Evolutionary conservation across 371 early-diverging fungal genomes (phyloP), one percentile per base, ranked within the genome.

Genomic region (Chytridium lagenaria): DNA sequence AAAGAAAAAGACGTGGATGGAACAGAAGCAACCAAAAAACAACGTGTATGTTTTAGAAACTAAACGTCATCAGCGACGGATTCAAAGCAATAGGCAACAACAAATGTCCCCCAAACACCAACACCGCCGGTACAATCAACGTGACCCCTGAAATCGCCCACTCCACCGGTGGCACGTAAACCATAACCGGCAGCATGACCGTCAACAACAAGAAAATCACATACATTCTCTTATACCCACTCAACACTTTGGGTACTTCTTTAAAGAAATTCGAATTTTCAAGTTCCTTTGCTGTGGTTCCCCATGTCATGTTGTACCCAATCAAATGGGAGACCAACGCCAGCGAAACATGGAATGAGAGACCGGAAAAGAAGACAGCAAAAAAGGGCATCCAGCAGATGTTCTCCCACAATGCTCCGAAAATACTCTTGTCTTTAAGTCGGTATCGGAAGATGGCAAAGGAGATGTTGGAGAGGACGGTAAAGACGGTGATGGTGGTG

Each of bases 281-380:
- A 5, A 73, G 23, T 57, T 73, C 73, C 59, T 73, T 73, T 2
- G 61, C 38, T 30, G 73, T 73, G 19, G 73, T 33, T n/a, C 40
- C 37, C 74, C 74, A 73, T 16, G 23, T 22, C 74, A 73, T 73
- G 63, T 73, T 72, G 38, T 74, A 73, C 2, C 73, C 73, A 22
- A 73, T 38, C 59, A 73, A 73, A 33, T 73, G 73, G 12, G 74
- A 12, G 28, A 73, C 33, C 7, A 73, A 73, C 23, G 73, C 73
- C 2, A 74, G 26, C 15, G 68, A 67, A n/a, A 74, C 73, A 50
- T 74, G 74, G 74, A 71, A 73, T 3, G 26, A 23, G 5, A 74
- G 28, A 28, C 74, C 74, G 12, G 74, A 74, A 34, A 74, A 74
- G 67, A 74, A 74, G 31, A 74, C 39, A 7, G 73, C 59, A 31